Base-by-base conservation (phyloP, 352 stramenopile genomes). In the Globisporangium viniferum region DNA sequence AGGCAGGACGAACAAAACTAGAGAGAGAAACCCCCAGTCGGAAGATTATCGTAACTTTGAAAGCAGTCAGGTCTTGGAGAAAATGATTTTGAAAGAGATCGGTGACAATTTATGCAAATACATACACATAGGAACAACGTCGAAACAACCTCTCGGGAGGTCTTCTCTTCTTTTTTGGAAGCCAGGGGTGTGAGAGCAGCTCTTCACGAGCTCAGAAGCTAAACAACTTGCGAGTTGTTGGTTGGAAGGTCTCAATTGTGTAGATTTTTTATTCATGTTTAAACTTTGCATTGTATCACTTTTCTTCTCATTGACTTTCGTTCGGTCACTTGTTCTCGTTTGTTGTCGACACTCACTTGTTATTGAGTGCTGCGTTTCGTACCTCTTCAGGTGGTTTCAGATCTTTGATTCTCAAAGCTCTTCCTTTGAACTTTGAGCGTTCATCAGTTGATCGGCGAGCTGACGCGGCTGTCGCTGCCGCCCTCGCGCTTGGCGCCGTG, bases 401-500 rank as follows among this genome's bases (percentile, higher is more conserved):
- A 59, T 41, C 29, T 41, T 35, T 41, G 54, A 31, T 59, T 56
- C 49, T 31, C 49, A 57, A 31, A 24, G 44, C 44, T 51, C 44
- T 51, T 51, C 44, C 22, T 59, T 59, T 22, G 6, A 31, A 55
- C 36, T 48, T 18, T 35, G 44, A 66, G 29, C 31, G 59, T 33
- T 51, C 24, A 15, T 70, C 29, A 66, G 65, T 66, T 70, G 31
- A 53, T 60, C 24, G 65, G 65, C 5, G 66, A 72, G 51, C 53
- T 12, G 8, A 66, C 61, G 29, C 53, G 59, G 31, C 56, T 68
- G 15, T 74, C 69, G 59, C 66, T 72, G 44, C 66, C 61, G 22
- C 39, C 73, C 58, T 91, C 81, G 59, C 83, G 83, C 77, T 91
- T 91, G 57, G 83, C 84, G 46, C 85, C 86, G 56, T 95, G 86